phyloP scores from a whole-genome alignment of 2,329 filamentous ascomycete species.

The Pseudogymnoascus sp. region DNA sequence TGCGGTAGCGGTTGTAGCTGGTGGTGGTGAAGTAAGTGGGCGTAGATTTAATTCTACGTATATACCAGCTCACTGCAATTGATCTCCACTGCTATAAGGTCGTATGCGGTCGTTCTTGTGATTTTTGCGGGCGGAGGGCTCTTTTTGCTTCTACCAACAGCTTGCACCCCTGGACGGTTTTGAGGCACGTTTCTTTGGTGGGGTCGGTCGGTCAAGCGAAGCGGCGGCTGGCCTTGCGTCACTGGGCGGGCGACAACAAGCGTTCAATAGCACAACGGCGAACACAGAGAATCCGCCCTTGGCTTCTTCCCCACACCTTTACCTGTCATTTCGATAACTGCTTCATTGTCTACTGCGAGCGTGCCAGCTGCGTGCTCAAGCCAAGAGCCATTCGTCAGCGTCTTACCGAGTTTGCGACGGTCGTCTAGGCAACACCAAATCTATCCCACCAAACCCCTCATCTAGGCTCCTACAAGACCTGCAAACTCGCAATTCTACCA shows the following conservation, averaged over 20 bases:
- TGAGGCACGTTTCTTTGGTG: neutral
- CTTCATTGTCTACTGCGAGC: neutral
- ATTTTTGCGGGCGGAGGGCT: neutral
- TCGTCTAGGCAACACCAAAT: constrained; percentile 1
- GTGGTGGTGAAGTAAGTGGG: neutral
- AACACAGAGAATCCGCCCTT: neutral
- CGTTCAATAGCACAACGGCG: neutral
- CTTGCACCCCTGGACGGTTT: neutral
- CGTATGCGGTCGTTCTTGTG: neutral
- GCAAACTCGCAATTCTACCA: neutral
- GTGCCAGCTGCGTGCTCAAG: neutral
- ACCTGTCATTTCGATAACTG: neutral
- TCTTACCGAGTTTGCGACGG: neutral
- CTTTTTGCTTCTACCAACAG: neutral
- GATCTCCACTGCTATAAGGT: neutral
- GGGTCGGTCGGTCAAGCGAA: constrained; percentile 1
- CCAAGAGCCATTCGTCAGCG: neutral
- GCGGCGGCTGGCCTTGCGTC: neutral
- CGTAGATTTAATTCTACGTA: neutral
- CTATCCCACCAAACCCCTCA: neutral
- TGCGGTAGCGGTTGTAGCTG: no score
- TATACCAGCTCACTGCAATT: neutral
- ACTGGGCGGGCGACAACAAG: constrained; percentile 2
- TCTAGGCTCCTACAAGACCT: neutral
- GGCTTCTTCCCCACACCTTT: neutral